Percentiles rank a stretch among this genome's conserved stretches.
Conservation (phyloP, 192 early-diverging fungal genomes). For the Coemansia sp. region DNA sequence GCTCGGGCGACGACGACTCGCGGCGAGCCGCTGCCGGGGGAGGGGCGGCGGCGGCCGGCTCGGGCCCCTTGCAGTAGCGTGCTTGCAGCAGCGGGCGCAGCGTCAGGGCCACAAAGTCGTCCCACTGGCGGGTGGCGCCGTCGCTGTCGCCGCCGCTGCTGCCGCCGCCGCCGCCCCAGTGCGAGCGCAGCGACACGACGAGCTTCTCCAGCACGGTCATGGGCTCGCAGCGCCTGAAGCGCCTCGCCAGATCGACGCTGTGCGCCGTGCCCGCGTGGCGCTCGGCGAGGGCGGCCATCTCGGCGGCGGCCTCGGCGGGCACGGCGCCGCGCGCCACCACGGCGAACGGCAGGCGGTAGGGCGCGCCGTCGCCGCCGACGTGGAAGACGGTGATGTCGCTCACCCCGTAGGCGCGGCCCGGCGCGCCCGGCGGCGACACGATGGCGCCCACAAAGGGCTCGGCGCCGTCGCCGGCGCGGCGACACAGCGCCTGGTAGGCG, state of each 20-base stretch:
- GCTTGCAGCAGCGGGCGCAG: slow-evolving; percentile 35
- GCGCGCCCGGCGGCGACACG: slow-evolving; percentile 69
- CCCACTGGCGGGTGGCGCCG: too few relatives aligned
- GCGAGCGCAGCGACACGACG: slow-evolving; percentile 56
- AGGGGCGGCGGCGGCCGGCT: background rate
- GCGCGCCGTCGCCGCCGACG: slow-evolving; percentile 8
- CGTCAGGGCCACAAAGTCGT: slow-evolving; percentile 23
- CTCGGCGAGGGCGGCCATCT: slow-evolving; percentile 58
- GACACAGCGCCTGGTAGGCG: slow-evolving; percentile 80
- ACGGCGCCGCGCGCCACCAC: slow-evolving; percentile 55
- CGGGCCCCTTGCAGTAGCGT: slow-evolving; percentile 27
- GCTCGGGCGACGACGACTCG: background rate
- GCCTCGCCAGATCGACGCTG: slow-evolving; percentile 59
- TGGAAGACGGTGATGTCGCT: slow-evolving; percentile 29
- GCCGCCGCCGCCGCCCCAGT: slow-evolving; percentile 36
- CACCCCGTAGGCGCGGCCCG: slow-evolving; percentile 49
- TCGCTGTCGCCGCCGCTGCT: slow-evolving; percentile 20
- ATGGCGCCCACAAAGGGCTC: slow-evolving; percentile 93
- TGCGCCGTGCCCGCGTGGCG: slow-evolving; percentile 57
- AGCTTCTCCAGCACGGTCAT: slow-evolving; percentile 66
- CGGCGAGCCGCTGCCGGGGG: background rate
- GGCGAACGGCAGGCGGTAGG: slow-evolving; percentile 20
- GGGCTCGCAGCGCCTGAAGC: slow-evolving; percentile 53
- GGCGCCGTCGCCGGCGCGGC: slow-evolving; percentile 55
- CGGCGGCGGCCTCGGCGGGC: slow-evolving; percentile 52